Evolutionary conservation across 2,329 filamentous ascomycete species (phyloP), one percentile per base, ranked within the genome.

Genomic region (Ampelomyces quisqualis): DNA sequence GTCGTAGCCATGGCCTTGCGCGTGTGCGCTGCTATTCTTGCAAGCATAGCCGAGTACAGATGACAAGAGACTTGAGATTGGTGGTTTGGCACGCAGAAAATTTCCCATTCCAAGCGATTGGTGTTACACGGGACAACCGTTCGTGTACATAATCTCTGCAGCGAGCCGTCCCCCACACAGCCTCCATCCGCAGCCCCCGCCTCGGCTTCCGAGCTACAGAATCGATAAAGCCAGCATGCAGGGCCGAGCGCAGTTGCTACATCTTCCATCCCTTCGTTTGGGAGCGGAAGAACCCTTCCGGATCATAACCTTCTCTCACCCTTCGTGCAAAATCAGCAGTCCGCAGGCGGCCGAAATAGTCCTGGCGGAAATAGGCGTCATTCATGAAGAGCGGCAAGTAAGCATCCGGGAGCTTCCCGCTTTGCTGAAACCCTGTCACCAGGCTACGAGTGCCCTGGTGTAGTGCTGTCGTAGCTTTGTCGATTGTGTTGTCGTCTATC

Each of bases 301-400:
- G 69, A 46, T 73, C 70, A 47, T 70, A 71, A 32, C 52, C 55
- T 28, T 64, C 55, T 28, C 64, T 60, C 5, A 66, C 64, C 7
- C 57, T 44, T 23, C 63, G 53, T 8, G 68, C 68, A 39, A 61
- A 55, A 28, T 64, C 56, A 30, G 32, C 46, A 8, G 62, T 64
- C 10, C 58, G 47, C 30, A 73, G 60, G 5, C 69, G 62, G 5
- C 64, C 65, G 62, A 68, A 74, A 52, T 70, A 73, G 37, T 73
- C 69, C 55, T 74, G 70, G 21, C 64, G 53, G 39, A 60, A 67
- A 52, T 74, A 70, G 7, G 63, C 65, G 32, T 75, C 72, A 39
- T 73, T 75, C 67, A 73, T 70, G 56, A 74, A 75, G 4, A 75
- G 52, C 6, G 72, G 72, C 10, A 69, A 53, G 41, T 73, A 71